A percentile compares a stretch with the other conserved stretches of the same genome.
Evolutionary conservation across 2,329 filamentous ascomycete genomes (phyloP).

Genomic region (Arthroderma sp.): DNA sequence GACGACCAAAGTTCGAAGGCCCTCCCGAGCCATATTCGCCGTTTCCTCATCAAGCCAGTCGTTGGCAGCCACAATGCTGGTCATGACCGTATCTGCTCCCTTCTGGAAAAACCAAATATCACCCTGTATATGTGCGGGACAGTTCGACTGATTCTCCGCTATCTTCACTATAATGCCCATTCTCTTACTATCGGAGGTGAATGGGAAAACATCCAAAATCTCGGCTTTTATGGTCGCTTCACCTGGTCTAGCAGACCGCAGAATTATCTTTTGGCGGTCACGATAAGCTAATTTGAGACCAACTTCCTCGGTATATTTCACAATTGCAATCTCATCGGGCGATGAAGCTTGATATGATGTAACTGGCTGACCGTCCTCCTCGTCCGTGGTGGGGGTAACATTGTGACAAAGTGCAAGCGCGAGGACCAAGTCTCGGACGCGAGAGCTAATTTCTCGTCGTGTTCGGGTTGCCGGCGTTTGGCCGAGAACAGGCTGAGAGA

Average conservation of each 20-base stretch:
- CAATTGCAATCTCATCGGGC: conserved; percentile 95
- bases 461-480: conserved; percentile 58
- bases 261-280: conserved; percentile 71
- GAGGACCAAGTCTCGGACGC: conserved; percentile 84
- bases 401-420: conserved; percentile 93
- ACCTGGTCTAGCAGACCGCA: conserved; percentile 64
- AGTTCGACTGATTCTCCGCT: conserved; percentile 41
- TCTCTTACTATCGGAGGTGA: conserved; percentile 92
- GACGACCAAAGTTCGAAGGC: conserved; percentile 82
- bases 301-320: conserved; percentile 86
- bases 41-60: conserved; percentile 99
- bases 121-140: conserved; percentile 41
- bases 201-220: conserved; percentile 90
- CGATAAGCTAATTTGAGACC: conserved; percentile 73
- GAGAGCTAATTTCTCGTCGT: conserved; percentile 79
- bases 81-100: conserved; percentile 96
- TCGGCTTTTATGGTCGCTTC: conserved; percentile 67
- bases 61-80: conserved; percentile 84
- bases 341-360: conserved; percentile 94
- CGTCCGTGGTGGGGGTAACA: conserved; percentile 81
- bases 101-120: conserved; percentile 99
- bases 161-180: conserved; percentile 97
- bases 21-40: conserved; percentile 98
- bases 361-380: conserved; percentile 60
- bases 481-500: conserved; percentile 31